Base-by-base conservation (phyloP, 441 rosid genomes). In the Syzygium syzygioides region DNA sequence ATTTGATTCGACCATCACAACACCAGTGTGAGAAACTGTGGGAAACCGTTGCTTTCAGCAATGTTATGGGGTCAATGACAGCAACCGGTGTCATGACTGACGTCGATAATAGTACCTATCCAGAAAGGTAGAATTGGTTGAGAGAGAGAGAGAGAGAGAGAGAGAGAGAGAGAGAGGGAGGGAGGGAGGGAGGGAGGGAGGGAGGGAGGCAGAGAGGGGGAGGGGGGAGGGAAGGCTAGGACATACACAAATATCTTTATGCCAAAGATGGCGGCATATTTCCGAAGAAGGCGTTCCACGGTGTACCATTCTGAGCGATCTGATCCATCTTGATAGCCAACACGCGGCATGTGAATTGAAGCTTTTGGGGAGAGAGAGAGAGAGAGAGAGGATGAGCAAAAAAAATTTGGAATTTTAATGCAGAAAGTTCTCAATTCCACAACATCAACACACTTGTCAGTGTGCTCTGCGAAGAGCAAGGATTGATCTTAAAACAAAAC, bases 311-410 rank as follows among this genome's bases (percentile, higher is more conserved):
- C 97, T 14, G 98, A 94, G 55, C 95, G 94, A 88, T 94, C 95
- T 87, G 98, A 94, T 91, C 94, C 96, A 88, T 95, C 98, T 92
- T 89, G 95, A 90, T 95, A 96, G 55, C 97, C 96, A 64, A 97
- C 94, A 20, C 98, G 96, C 12, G 99, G 98, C 99, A 97, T 95
- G 95, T 97, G 98, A 48, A 97, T 93, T 14, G 98, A 96, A 87
- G 96, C 99, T 97, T 86, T 87, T 86, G 48, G 7, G 57, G 90
- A 62, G 18, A 79, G 55, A 90, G 54, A 57, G 50, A 26, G 64
- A 32, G 48, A 41, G 71, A 14, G 3, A 60, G 23, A 48, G 88
- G 79, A 86, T n/a, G 68, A 86, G 41, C 55, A 30, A 15, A 19
- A 59, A 59, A 15, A 87, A 71, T 14, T 18, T 6, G 23, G 86